Conservation (phyloP, 331 rosid genomes). For the Acacia pycnantha region DNA sequence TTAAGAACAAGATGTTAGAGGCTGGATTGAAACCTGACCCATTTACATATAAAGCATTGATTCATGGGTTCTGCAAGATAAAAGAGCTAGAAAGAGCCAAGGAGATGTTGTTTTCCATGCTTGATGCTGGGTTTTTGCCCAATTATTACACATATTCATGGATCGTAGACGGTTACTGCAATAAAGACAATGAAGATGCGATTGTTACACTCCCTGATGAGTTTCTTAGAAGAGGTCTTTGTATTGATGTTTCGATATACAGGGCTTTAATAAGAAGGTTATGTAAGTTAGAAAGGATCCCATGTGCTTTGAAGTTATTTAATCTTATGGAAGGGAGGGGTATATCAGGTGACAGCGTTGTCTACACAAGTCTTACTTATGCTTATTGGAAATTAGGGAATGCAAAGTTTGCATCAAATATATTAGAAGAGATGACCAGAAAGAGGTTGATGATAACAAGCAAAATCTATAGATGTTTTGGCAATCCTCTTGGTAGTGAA, state of each 20-base stretch:
- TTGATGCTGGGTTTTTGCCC: conserved; percentile 63
- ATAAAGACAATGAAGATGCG: conserved; percentile 53
- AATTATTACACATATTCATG: conserved; percentile 69
- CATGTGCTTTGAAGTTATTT: conserved; percentile 60
- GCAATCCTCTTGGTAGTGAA: conserved; percentile 42
- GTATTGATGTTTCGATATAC: conserved; percentile 62
- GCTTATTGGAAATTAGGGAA: conserved; percentile 74
- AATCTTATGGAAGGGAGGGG: conserved; percentile 55
- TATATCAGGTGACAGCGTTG: conserved; percentile 64
- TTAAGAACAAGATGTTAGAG: conserved; percentile 75
- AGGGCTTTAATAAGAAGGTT: conserved; percentile 81
- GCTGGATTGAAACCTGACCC: conserved; percentile 71
- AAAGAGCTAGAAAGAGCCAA: conserved; percentile 60
- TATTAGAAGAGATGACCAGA: conserved; percentile 65
- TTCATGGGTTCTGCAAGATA: conserved; percentile 74
- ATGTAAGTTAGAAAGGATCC: conserved; percentile 60
- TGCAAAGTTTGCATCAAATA: conserved; percentile 36
- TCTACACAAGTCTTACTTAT: conserved; percentile 68
- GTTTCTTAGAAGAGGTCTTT: conserved; percentile 53
- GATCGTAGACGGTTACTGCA: conserved; percentile 72
- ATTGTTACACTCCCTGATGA: conserved; percentile 60
- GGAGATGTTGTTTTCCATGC: conserved; percentile 64
- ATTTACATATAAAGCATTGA: conserved; percentile 74
- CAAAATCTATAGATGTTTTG: conserved; percentile 64
- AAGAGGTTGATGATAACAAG: conserved; percentile 65